Evolutionary conservation across 75 land plant genomes (phyloP), one percentile per base, ranked within the genome.

Genomic region (Selaginella moellendorffii): DNA sequence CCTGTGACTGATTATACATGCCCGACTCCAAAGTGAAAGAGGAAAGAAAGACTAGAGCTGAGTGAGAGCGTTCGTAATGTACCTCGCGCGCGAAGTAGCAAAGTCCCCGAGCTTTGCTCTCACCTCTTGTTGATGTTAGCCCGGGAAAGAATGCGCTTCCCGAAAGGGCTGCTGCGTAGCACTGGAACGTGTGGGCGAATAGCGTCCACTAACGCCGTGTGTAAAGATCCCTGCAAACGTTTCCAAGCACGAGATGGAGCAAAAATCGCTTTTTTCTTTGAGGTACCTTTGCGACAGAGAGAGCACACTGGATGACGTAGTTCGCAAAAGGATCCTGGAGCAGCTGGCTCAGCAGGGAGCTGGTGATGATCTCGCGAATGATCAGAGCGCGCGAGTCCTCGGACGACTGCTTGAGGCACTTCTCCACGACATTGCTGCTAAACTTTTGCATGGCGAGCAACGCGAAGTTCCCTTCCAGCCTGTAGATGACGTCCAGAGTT

Each of bases 361-460:
- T 71, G 20, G 27, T 53, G 1, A 52, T 30, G 19, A 71, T 29
- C 73, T 71, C 73, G 0, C 23, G 29, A 25, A 71, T 21, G 25
- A 71, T 71, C 25, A 0, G 9, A 28, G 63, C 62, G 26, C 72
- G 27, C 19, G 27, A 36, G 22, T 71, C 73, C 14, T 56, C 71
- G 28, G 30, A 29, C 27, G 62, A 51, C 1, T 31, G 27, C 61
- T 71, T 71, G 61, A 71, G 31, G 36, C 73, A 71, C 31, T 27
- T 71, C 58, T 71, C 73, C 25, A 71, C 72, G n/a, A 71, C 73
- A 54, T 71, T 71, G 20, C 73, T 71, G 63, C 73, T 71, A 30
- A 68, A 71, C 30, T 71, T 71, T 31, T 71, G 73, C 71, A 71
- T 71, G 0, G 73, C 54, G 31, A 71, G 73, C 20, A 18, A 22